Evolutionary conservation across 2,329 filamentous ascomycete genomes (phyloP).

Genomic region (Aspergillus aculeatinus): DNA sequence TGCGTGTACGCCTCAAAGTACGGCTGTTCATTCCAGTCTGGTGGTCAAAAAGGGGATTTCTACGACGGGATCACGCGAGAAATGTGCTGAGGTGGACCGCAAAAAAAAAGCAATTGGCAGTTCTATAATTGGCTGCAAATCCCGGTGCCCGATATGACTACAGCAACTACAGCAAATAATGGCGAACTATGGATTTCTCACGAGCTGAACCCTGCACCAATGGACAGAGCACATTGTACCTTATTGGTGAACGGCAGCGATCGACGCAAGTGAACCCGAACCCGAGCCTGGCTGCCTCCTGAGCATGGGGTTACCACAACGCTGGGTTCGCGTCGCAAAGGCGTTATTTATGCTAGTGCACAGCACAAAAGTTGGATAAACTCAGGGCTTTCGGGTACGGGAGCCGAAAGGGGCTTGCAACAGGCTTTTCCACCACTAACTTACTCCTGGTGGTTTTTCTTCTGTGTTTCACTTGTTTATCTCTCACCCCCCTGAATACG

Average conservation of each 20-base stretch:
- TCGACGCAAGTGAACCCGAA: not conserved
- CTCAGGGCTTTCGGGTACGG: not conserved
- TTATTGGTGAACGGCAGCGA: conserved; percentile 4
- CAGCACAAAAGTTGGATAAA: not conserved
- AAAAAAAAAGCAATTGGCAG: conserved; percentile 14
- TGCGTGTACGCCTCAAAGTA: conserved; percentile 2
- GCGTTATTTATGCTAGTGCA: not conserved
- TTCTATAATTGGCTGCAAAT: conserved; percentile 4
- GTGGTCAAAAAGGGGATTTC: conserved; percentile 9
- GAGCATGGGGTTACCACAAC: conserved; percentile 17
- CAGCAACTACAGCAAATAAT: conserved; percentile 3
- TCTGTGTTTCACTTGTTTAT: not conserved
- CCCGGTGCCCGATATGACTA: conserved; percentile 4
- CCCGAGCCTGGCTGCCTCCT: conserved; percentile 9
- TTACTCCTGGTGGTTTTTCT: not conserved
- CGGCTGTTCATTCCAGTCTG: conserved; percentile 3
- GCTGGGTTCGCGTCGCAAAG: conserved; percentile 5
- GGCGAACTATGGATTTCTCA: conserved; percentile 1
- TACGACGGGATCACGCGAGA: conserved; percentile 3
- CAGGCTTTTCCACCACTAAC: not conserved
- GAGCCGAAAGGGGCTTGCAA: not conserved
- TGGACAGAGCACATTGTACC: not conserved
- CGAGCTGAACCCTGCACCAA: conserved; percentile 5
- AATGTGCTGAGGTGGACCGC: conserved; percentile 1
- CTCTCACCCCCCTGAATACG: not conserved